Base-by-base conservation (phyloP, 2,329 filamentous ascomycete species). In the Scolecobasidium constrictum region DNA sequence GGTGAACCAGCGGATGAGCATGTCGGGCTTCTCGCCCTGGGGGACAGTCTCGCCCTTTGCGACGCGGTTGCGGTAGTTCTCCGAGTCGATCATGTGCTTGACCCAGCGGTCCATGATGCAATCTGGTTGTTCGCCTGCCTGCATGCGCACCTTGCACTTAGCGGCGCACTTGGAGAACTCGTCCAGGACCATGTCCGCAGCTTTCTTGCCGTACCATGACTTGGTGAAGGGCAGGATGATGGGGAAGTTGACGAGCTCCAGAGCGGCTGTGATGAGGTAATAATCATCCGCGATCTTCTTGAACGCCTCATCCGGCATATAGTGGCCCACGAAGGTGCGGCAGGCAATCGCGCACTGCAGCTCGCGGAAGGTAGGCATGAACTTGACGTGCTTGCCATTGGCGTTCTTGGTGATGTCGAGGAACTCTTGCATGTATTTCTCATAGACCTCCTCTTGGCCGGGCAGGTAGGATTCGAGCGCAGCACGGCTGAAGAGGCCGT, bases 101-200 rank as follows among this genome's bases (percentile, higher is more conserved):
- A 96, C 70, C 92, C 92, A 98, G 46, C 78, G 84, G 60, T 98
- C 92, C 78, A 96, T 86, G 64, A 95, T 95, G 63, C 90, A 96
- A 50, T 80, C 82, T 45, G 90, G 68, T 46, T 90, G 78, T 50
- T 86, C 88, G 55, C 88, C 90, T 43, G 86, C 81, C 53, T 81
- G 79, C 84, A 96, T 93, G 53, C 85, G 81, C 48, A 86, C 81
- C 71, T 92, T 94, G 66, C 84, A 83, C 73, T 95, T 94, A 48
- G 86, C 85, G 37, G 90, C 84, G 58, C 90, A 95, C 65, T 86
- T 88, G 59, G 82, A 68, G 58, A 96, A 96, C 61, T 94, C 88
- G 38, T 73, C 75, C 50, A 96, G 71, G 23, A 94, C 86, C 80
- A 94, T 86, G 56, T 94, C 86, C 46, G 90, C 81, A 21, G 87